Percentiles rank a stretch among this genome's conserved stretches.
Conservation (phyloP, 441 rosid genomes). For the Macaranga tanarius region DNA sequence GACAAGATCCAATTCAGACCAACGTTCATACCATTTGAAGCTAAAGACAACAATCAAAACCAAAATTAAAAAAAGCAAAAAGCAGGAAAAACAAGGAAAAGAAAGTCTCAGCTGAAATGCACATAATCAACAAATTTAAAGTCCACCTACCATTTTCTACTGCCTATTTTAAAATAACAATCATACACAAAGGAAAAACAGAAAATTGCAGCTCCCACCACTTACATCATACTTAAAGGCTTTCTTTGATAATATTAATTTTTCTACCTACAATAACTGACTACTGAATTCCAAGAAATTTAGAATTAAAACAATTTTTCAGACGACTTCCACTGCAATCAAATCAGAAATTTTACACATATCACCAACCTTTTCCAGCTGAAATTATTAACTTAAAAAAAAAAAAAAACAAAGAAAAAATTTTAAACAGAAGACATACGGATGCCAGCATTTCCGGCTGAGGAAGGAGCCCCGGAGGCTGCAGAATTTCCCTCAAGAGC, state of each 20-base stretch:
- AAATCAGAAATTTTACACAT: conserved; percentile 1
- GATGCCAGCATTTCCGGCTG: conserved; percentile 97
- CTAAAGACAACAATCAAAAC: too few species aligned
- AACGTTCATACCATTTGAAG: too few species aligned
- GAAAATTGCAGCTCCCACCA: neutral
- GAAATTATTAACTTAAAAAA: conserved; percentile 3
- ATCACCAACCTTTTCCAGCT: neutral
- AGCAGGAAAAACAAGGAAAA: too few species aligned
- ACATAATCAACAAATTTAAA: too few species aligned
- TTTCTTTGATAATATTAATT: too few species aligned
- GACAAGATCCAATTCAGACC: neutral
- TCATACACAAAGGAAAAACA: neutral
- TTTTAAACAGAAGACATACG: conserved; percentile 49
- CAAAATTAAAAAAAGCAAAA: too few species aligned
- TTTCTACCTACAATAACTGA: neutral
- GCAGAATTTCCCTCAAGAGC: conserved; percentile 95
- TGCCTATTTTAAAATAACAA: neutral
- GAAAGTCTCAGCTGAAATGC: too few species aligned
- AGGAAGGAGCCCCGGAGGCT: conserved; percentile 82
- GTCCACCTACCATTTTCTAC: too few species aligned
- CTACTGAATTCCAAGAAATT: neutral
- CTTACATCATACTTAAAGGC: neutral
- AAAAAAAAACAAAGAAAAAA: neutral
- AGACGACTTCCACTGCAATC: neutral
- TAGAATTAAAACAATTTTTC: neutral